phyloP scores from a whole-genome alignment of 148 eudicot genomes.

The Spergularia bocconei region DNA sequence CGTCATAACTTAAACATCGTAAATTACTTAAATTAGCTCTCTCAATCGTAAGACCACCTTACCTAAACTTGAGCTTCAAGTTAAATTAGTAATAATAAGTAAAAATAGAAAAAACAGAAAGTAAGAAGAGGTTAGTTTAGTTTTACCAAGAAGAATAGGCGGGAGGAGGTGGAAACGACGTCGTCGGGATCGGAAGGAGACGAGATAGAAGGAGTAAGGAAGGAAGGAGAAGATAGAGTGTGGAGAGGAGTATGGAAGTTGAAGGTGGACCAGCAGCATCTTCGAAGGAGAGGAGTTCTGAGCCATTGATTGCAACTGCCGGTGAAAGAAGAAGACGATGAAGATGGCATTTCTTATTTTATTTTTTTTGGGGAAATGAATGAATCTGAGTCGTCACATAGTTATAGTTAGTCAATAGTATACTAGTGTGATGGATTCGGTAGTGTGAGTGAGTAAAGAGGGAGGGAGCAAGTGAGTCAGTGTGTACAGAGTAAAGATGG shows the following conservation, averaged over 20 bases:
- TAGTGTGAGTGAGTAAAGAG: too few species aligned
- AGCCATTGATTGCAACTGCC: constrained; percentile 22
- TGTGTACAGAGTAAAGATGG: too few species aligned
- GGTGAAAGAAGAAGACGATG: background rate
- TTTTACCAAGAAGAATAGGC: background rate
- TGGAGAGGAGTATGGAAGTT: constrained; percentile 38
- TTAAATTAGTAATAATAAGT: background rate
- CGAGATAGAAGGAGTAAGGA: background rate
- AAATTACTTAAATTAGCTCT: too few species aligned
- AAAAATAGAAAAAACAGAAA: background rate
- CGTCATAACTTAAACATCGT: too few species aligned
- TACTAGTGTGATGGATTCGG: too few species aligned
- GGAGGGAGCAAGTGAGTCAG: too few species aligned
- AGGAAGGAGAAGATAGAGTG: constrained; percentile 37
- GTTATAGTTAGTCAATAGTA: too few species aligned
- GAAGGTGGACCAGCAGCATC: constrained; percentile 34
- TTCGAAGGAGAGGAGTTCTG: constrained; percentile 34
- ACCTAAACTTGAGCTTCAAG: background rate
- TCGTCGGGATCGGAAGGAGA: background rate
- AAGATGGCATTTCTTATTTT: background rate
- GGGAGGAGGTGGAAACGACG: constrained; percentile 7
- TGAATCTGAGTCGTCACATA: too few species aligned
- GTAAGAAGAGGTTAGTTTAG: constrained; percentile 30
- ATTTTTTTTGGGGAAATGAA: too few species aligned
- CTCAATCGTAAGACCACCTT: too few species aligned